Evolutionary conservation across 108 stramenopile genomes (phyloP).

Genomic region (Cylindrotheca closterium): DNA sequence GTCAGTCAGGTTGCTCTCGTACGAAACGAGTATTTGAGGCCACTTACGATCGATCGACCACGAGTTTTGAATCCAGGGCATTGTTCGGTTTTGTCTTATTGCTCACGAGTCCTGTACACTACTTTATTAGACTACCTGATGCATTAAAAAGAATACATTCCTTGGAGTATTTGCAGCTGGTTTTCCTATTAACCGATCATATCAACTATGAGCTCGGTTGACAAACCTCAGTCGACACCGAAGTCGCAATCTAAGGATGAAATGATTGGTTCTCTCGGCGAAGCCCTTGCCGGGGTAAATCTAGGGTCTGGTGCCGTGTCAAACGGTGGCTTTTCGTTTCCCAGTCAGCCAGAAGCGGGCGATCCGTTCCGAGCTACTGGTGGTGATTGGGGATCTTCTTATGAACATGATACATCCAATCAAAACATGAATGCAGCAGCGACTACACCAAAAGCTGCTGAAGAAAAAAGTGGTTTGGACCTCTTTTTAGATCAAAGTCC

Average conservation of each 20-base stretch:
- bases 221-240: background rate
- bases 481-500: conserved; percentile 81
- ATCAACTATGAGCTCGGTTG: background rate
- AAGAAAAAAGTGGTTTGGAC: conserved; percentile 43
- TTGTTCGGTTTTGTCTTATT: too few relatives aligned
- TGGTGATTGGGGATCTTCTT: conserved; percentile 13
- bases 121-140: background rate
- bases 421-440: conserved; percentile 4
- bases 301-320: conserved; percentile 19
- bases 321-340: conserved; percentile 24
- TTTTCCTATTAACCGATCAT: too few relatives aligned
- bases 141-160: too few relatives aligned
- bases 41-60: too few relatives aligned
- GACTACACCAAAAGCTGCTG: background rate
- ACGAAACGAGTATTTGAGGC: too few relatives aligned
- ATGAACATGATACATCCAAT: conserved; percentile 5
- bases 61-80: too few relatives aligned
- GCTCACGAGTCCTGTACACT: too few relatives aligned
- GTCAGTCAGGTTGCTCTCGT: background rate
- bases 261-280: conserved; percentile 43
- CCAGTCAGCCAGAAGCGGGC: conserved; percentile 14
- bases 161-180: too few relatives aligned
- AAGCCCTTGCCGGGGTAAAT: conserved; percentile 46
- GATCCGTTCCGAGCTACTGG: conserved; percentile 14
- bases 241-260: background rate